Percentiles rank a stretch among this genome's conserved stretches.
phyloP scores from a whole-genome alignment of 495 filamentous ascomycete genomes.

The Hyaloscypha bicolor region DNA sequence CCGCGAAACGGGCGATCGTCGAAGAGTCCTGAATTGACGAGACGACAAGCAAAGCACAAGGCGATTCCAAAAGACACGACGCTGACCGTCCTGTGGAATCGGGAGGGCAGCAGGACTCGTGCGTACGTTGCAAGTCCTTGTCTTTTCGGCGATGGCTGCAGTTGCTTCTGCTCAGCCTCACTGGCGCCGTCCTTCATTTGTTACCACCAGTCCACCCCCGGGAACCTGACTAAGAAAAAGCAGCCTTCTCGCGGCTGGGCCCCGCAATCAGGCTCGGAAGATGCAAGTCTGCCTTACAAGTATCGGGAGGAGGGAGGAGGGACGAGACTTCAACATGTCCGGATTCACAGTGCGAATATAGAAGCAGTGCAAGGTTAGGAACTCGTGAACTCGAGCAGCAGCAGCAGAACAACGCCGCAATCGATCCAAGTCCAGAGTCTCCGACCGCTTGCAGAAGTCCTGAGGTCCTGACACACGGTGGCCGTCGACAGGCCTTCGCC shows the following conservation, averaged over 20 bases:
- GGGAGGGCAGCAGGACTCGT: background rate
- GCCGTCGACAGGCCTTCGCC: background rate
- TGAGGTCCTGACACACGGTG: constrained; percentile 6
- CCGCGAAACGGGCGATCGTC: constrained; percentile 3
- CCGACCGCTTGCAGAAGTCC: background rate
- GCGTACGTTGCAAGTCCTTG: background rate
- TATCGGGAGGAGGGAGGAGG: background rate
- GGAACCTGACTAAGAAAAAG: background rate
- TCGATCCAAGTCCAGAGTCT: background rate
- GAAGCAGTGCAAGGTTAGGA: background rate
- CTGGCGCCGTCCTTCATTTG: background rate
- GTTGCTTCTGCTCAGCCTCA: constrained; percentile 16
- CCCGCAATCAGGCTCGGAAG: constrained; percentile 24
- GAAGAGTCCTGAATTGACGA: background rate
- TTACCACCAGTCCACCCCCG: background rate
- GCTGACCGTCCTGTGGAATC: background rate
- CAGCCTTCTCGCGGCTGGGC: constrained; percentile 3
- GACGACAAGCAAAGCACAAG: background rate
- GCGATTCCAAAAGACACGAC: background rate
- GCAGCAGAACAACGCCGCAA: background rate
- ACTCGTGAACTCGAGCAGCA: no score
- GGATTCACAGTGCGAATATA: background rate
- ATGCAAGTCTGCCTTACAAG: constrained; percentile 23
- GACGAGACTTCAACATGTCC: background rate
- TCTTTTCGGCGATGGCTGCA: background rate